Evolutionary conservation across 371 early-diverging fungal species (phyloP), one percentile per base, ranked within the genome.

Genomic region (Basidiobolus meristosporus): DNA sequence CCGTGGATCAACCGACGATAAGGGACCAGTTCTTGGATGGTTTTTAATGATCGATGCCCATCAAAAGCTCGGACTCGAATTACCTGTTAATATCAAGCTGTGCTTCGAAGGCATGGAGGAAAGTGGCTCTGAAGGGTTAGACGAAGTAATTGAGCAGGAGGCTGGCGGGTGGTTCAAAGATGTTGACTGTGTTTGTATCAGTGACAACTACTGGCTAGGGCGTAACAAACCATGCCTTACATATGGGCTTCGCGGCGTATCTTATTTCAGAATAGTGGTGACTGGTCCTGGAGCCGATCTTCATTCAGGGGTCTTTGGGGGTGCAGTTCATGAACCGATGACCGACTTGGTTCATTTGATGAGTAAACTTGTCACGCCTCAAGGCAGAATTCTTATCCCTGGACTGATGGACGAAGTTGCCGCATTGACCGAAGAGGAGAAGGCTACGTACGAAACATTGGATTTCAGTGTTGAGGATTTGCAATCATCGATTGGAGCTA

Each of bases 191-290:
- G 90, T 91, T 36, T 90, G 90, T 68, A 93, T 96, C 51, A 73
- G 76, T 40, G 97, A 96, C 68, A 96, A 96, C 70, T 81, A 89
- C 70, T 93, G 95, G 93, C 67, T 93, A 21, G 91, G 93, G 39
- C 87, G 77, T 30, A 78, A 62, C 44, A 92, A 91, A 68, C 97
- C 97, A 35, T 91, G 93, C 65, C 62, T 96, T 50, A 96, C 97
- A 22, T 91, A 93, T 54, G 97, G 97, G 15, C 35, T 52, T 9
- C 17, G 41, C 32, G 97, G 97, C 44, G 78, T 90, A 43, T 83
- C 82, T 43, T 88, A 88, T 63, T 91, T 80, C 70, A 70, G 70
- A 45, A 39, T 86, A 43, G 60, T 60, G 36, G 57, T 87, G 45
- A 68, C 69, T 56, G 88, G 88, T 15, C 88, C 88, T 12, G 77